Conservation (phyloP, 495 filamentous ascomycete genomes). For the Lasiosphaeria miniovina region DNA sequence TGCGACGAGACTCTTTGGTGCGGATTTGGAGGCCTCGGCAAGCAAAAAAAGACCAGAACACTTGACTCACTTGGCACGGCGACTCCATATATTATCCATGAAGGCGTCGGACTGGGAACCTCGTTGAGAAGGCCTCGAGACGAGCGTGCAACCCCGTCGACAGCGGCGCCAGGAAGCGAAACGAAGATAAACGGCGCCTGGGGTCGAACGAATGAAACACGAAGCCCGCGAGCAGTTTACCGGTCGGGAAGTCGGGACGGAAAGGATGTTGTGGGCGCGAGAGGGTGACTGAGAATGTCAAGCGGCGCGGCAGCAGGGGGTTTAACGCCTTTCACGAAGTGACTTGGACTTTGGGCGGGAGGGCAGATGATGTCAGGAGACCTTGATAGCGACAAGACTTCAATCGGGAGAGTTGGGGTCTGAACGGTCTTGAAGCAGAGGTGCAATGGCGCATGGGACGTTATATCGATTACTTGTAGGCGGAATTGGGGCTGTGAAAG, state of each 20-base stretch:
- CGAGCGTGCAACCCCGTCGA: slow-evolving; percentile 11
- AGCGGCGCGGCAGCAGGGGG: neutral
- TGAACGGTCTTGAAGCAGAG: slow-evolving; percentile 10
- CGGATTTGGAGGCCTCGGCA: no score
- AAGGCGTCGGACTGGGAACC: slow-evolving; percentile 32
- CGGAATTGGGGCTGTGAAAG: slow-evolving; percentile 13
- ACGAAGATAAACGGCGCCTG: neutral
- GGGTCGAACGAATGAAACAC: neutral
- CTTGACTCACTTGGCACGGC: slow-evolving; percentile 77
- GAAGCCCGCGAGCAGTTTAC: neutral
- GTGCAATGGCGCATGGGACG: slow-evolving; percentile 15
- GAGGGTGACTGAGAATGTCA: neutral
- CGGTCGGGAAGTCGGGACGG: neutral
- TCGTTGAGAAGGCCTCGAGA: slow-evolving; percentile 19
- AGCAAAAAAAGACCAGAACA: no score
- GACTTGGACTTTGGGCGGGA: neutral
- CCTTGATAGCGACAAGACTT: slow-evolving; percentile 3
- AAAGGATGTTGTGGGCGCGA: neutral
- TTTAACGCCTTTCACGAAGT: neutral
- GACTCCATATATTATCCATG: slow-evolving; percentile 71
- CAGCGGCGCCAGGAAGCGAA: neutral
- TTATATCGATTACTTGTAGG: slow-evolving; percentile 6
- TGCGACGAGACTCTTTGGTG: no score
- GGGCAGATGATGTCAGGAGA: slow-evolving; percentile 19
- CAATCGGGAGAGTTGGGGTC: slow-evolving; percentile 9